Conservation (phyloP, 2,329 filamentous ascomycete genomes). For the Leptographium wingfieldii region DNA sequence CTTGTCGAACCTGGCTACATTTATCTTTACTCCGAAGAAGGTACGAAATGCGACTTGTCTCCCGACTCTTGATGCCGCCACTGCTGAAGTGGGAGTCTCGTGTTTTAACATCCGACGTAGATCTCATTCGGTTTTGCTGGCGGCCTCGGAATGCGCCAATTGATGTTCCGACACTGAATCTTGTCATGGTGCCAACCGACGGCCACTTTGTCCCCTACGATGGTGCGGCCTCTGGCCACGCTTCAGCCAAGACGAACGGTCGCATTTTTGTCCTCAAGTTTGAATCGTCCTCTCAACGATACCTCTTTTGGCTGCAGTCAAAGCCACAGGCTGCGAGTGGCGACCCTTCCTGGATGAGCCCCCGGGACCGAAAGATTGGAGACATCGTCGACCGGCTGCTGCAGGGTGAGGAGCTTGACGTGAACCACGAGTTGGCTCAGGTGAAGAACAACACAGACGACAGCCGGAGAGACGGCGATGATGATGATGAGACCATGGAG, state of each 20-base stretch:
- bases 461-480: constrained; percentile 38
- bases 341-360: constrained; percentile 68
- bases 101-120: constrained; percentile 26
- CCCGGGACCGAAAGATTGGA: constrained; percentile 74
- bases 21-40: constrained; percentile 88
- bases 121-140: constrained; percentile 96
- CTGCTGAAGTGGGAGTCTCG: neutral
- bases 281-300: constrained; percentile 74
- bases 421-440: constrained; percentile 57
- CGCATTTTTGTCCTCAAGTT: constrained; percentile 93
- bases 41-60: constrained; percentile 20
- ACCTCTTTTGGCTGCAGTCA: constrained; percentile 95
- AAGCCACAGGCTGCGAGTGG: constrained; percentile 61
- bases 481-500: constrained; percentile 67
- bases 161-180: constrained; percentile 68
- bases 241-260: constrained; percentile 60
- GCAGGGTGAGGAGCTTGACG: constrained; percentile 79
- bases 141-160: constrained; percentile 61
- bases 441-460: constrained; percentile 38
- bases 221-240: constrained; percentile 39
- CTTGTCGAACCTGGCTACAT: constrained; percentile 68
- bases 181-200: constrained; percentile 88
- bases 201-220: constrained; percentile 78
- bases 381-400: constrained; percentile 75
- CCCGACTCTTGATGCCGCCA: neutral